Percentiles rank a stretch among this genome's conserved stretches.
These are phyloP conservation scores for Aegilops speltoides DNA, from an alignment of 176 grass and related monocot species.

Conservation along the genomic window DNA sequence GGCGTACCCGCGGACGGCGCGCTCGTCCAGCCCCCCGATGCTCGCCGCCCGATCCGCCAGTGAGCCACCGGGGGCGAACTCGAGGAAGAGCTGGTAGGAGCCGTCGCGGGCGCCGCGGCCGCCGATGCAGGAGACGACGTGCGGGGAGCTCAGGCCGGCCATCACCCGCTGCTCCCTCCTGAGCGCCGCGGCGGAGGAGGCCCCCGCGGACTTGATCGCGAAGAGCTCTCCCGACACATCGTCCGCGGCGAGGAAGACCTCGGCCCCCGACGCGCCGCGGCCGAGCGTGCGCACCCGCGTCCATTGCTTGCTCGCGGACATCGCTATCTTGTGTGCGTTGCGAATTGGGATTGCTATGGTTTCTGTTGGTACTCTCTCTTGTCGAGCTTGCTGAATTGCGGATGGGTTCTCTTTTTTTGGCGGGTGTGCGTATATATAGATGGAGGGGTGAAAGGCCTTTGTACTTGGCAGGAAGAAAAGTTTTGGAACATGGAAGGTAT, in stretches of 20 bases:
- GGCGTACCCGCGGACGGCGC: background rate
- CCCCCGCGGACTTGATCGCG: constrained; percentile 53
- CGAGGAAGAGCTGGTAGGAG: constrained; percentile 42
- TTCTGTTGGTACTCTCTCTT: background rate
- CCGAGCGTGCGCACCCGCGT: constrained; percentile 49
- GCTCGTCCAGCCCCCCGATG: constrained; percentile 31
- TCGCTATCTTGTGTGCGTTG: background rate
- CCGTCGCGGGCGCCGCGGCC: background rate
- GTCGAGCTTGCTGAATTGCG: background rate
- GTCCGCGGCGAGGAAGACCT: constrained; percentile 56
- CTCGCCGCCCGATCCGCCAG: constrained; percentile 42
- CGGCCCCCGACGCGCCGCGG: constrained; percentile 56
- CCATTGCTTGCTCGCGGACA: constrained; percentile 26
- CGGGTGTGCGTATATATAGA: constrained; percentile 26
- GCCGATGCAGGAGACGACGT: constrained; percentile 64
- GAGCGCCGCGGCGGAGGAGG: background rate
- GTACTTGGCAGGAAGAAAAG: background rate
- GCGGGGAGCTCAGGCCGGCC: constrained; percentile 37
- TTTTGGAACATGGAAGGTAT: constrained; percentile 36
- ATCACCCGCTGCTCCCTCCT: constrained; percentile 38
- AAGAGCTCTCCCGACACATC: constrained; percentile 30
- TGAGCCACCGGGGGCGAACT: constrained; percentile 68
- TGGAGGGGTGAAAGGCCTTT: too few species aligned
- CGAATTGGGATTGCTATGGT: background rate
- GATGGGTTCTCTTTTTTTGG: background rate